Evolutionary conservation across 306 rosid genomes (phyloP).

Genomic region (Lathyrus oleraceus): DNA sequence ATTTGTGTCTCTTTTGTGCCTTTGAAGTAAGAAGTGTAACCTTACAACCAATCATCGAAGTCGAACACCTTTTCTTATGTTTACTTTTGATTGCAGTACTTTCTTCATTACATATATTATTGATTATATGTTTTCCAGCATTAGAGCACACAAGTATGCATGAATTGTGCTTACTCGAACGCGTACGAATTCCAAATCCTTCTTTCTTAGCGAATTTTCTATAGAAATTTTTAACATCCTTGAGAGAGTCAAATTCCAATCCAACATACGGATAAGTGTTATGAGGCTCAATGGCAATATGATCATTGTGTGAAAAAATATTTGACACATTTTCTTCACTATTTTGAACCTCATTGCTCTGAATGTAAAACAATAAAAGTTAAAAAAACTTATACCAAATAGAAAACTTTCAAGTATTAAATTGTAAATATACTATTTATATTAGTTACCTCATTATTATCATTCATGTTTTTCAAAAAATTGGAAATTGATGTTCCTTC

Average conservation of each 20-base stretch:
- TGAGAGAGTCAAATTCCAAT: neutral
- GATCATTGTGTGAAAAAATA: no score
- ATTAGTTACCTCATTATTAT: no score
- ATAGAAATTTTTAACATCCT: neutral
- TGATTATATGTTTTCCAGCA: neutral
- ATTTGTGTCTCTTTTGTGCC: neutral
- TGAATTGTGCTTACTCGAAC: neutral
- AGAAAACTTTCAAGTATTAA: no score
- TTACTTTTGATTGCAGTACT: neutral
- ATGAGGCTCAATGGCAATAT: no score
- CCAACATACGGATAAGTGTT: no score
- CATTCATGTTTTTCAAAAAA: no score
- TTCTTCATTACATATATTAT: neutral
- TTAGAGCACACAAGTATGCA: neutral
- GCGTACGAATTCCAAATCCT: neutral
- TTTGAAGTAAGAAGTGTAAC: neutral
- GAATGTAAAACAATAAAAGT: no score
- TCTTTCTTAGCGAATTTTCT: neutral
- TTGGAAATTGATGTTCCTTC: no score
- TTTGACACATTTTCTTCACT: no score
- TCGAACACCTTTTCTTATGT: neutral
- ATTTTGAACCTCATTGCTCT: no score
- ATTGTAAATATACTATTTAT: no score
- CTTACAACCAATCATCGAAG: neutral
- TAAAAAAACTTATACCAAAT: no score